Conservation (phyloP, 2,329 filamentous ascomycete genomes). For the Trichoderma lentiforme region DNA sequence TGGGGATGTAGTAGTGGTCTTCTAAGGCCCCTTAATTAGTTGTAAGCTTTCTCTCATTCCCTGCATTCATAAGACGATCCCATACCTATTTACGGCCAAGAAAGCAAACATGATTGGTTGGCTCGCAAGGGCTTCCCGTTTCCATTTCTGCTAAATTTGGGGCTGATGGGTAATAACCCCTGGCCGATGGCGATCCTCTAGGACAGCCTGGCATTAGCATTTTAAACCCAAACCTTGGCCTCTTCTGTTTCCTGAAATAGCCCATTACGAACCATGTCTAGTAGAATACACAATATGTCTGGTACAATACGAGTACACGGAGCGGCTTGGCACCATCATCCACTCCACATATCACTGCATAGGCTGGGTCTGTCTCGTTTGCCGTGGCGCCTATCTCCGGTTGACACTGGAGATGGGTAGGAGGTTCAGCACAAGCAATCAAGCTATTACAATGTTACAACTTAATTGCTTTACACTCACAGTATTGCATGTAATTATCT, state of each 20-base stretch:
- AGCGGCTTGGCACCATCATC: too few species aligned
- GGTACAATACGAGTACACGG: too few species aligned
- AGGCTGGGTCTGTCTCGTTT: too few species aligned
- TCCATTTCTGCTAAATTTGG: not conserved
- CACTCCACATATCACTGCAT: too few species aligned
- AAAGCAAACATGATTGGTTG: not conserved
- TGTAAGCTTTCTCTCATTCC: not conserved
- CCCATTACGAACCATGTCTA: not conserved
- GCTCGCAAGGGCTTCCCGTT: not conserved
- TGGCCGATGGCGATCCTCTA: not conserved
- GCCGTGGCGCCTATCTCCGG: too few species aligned
- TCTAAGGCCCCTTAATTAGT: not conserved
- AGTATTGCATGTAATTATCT: not conserved
- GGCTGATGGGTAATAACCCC: not conserved
- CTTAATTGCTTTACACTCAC: too few species aligned
- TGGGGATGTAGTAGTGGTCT: not conserved
- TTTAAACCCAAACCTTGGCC: not conserved
- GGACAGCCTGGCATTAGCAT: not conserved
- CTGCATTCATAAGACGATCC: not conserved
- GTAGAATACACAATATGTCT: too few species aligned
- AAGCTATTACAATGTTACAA: too few species aligned
- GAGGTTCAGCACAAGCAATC: too few species aligned
- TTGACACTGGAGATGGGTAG: too few species aligned
- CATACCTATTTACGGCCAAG: not conserved
- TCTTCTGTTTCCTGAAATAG: not conserved